A percentile compares a stretch with the other conserved stretches of the same genome.
phyloP scores from a whole-genome alignment of 2,329 filamentous ascomycete genomes.

The Colletotrichum sublineola region DNA sequence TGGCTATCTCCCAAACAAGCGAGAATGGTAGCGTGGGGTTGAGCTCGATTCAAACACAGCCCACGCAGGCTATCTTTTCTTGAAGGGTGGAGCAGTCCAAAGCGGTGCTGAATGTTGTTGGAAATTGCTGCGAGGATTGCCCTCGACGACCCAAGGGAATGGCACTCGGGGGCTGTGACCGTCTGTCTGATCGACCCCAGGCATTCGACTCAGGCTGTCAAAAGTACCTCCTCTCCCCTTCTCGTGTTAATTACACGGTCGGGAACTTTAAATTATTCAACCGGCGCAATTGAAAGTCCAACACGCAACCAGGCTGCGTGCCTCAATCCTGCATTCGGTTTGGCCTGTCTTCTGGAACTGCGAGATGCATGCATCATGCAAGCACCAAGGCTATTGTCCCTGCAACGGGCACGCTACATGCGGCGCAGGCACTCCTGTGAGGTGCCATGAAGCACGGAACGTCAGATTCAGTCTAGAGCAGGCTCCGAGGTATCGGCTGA shows the following conservation, averaged over 20 bases:
- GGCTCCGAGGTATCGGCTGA: neutral
- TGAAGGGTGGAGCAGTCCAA: neutral
- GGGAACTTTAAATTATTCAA: neutral
- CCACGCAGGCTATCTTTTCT: no score
- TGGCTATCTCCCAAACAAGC: neutral
- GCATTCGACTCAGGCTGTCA: neutral
- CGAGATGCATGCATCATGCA: neutral
- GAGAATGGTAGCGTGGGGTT: neutral
- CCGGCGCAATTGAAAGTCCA: neutral
- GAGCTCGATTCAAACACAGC: neutral
- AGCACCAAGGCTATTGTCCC: neutral
- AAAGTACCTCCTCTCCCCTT: neutral
- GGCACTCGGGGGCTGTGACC: conserved; percentile 1
- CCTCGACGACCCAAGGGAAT: neutral
- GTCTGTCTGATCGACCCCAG: conserved; percentile 19
- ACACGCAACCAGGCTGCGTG: neutral
- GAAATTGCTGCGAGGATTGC: neutral
- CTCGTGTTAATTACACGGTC: neutral
- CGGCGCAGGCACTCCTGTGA: conserved; percentile 1
- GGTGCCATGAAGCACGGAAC: neutral
- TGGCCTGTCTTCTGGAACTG: neutral
- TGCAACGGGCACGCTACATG: neutral
- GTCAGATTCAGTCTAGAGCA: neutral
- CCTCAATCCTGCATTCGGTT: conserved; percentile 8
- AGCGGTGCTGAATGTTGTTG: neutral